Conservation (phyloP, 805 yeast genomes). For the Candida jianshihensis region DNA sequence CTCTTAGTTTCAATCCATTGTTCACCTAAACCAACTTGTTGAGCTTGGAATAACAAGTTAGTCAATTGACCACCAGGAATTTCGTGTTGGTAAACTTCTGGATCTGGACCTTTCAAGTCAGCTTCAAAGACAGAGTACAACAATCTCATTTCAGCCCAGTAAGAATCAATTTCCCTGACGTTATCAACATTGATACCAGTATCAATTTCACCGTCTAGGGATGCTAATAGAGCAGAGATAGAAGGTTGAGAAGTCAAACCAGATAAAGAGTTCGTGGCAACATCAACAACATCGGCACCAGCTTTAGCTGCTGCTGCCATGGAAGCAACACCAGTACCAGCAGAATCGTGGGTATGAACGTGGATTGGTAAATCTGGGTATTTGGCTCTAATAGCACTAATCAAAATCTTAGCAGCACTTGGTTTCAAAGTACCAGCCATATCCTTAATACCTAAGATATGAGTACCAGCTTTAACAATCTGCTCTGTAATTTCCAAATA, state of each 20-base stretch:
- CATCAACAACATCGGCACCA: constrained; percentile 98
- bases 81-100: constrained; percentile 97
- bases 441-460: constrained; percentile 94
- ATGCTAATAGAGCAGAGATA: constrained; percentile 84
- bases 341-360: constrained; percentile 98
- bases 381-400: constrained; percentile 73
- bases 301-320: constrained; percentile 92
- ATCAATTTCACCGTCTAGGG: constrained; percentile 79
- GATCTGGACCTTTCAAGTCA: constrained; percentile 98
- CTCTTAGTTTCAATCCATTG: constrained; percentile 95
- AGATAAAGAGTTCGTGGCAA: constrained; percentile 94
- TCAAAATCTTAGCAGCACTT: constrained; percentile 76
- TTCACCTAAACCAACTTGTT: constrained; percentile 94
- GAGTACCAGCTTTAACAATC: constrained; percentile 92
- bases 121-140: constrained; percentile 97
- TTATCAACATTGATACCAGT: constrained; percentile 62
- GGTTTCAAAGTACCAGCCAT: constrained; percentile 99
- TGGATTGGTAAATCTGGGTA: constrained; percentile 95
- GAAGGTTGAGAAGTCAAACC: constrained; percentile 99
- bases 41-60: constrained; percentile 96
- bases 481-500: constrained; percentile 75
- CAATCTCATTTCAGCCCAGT: constrained; percentile 99
- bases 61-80: constrained; percentile 99
- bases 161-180: constrained; percentile 81
- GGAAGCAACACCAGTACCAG: constrained; percentile 98